Conservation (phyloP, 352 stramenopile species). For the Thraustotheca clavata region DNA sequence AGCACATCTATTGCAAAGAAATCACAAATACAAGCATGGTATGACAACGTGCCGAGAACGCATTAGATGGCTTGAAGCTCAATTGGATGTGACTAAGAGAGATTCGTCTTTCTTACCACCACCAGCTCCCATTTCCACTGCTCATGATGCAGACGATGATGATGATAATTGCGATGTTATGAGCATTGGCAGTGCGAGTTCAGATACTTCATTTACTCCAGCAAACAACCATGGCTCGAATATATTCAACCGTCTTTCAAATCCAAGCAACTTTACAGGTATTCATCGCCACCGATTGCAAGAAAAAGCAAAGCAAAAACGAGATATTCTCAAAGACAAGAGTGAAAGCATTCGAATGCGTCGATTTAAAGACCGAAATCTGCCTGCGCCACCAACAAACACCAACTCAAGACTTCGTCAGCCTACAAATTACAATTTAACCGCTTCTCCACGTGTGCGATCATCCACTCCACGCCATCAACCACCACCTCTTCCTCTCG, state of each 20-base stretch:
- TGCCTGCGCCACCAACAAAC: background rate
- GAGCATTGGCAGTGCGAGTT: constrained; percentile 42
- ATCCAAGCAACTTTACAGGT: constrained; percentile 81
- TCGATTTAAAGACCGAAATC: constrained; percentile 26
- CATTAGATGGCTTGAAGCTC: constrained; percentile 53
- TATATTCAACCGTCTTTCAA: constrained; percentile 80
- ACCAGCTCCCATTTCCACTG: constrained; percentile 20
- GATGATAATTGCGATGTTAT: constrained; percentile 30
- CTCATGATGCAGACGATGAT: constrained; percentile 30
- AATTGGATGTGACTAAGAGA: constrained; percentile 27
- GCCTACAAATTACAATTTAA: constrained; percentile 27
- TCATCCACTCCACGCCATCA: constrained; percentile 48
- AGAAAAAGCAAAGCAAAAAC: constrained; percentile 64
- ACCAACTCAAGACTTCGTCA: constrained; percentile 9
- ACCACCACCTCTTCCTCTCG: constrained; percentile 22
- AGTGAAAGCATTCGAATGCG: constrained; percentile 63
- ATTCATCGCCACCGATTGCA: constrained; percentile 82
- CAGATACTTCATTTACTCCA: constrained; percentile 36
- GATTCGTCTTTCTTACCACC: constrained; percentile 10
- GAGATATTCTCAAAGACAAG: constrained; percentile 65
- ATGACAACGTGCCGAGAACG: constrained; percentile 45
- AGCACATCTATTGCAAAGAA: constrained; percentile 35
- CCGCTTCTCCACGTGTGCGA: constrained; percentile 38
- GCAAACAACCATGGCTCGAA: constrained; percentile 27
- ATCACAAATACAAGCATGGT: constrained; percentile 41